Evolutionary conservation across 2,329 filamentous ascomycete species (phyloP).

Genomic region (Sporothrix luriei): DNA sequence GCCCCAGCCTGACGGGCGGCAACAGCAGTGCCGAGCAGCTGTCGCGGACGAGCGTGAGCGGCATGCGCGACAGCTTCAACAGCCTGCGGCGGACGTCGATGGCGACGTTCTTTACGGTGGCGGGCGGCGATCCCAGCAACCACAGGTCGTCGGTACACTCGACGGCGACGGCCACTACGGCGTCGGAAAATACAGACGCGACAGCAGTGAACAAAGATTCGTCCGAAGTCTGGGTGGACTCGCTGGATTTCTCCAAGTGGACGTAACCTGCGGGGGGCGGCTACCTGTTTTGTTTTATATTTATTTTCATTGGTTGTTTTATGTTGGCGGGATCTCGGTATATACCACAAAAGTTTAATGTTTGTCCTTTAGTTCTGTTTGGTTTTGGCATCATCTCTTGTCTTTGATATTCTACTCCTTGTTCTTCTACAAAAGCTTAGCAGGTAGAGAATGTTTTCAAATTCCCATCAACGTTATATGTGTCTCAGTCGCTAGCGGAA

Average conservation of each 20-base stretch:
- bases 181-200: slow-evolving; percentile 54
- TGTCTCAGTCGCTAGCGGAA: slow-evolving; percentile 13
- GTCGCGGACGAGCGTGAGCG: slow-evolving; percentile 43
- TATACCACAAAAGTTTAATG: slow-evolving; percentile 47
- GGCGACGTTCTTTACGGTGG: slow-evolving; percentile 64
- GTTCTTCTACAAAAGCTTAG: neutral
- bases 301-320: neutral
- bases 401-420: slow-evolving; percentile 8
- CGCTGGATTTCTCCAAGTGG: slow-evolving; percentile 57
- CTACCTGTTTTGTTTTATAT: neutral
- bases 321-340: slow-evolving; percentile 19
- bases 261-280: neutral
- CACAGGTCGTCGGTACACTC: slow-evolving; percentile 63
- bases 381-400: neutral
- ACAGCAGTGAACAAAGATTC: slow-evolving; percentile 39
- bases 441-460: neutral
- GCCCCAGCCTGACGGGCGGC: slow-evolving; percentile 18
- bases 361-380: slow-evolving; percentile 7
- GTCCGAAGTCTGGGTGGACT: slow-evolving; percentile 49
- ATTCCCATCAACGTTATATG: neutral
- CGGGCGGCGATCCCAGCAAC: slow-evolving; percentile 56
- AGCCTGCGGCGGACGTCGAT: slow-evolving; percentile 65
- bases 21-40: slow-evolving; percentile 27
- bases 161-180: slow-evolving; percentile 49
- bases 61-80: slow-evolving; percentile 63